Evolutionary conservation across 2,329 filamentous ascomycete genomes (phyloP).

Genomic region (Neonectria faginata): DNA sequence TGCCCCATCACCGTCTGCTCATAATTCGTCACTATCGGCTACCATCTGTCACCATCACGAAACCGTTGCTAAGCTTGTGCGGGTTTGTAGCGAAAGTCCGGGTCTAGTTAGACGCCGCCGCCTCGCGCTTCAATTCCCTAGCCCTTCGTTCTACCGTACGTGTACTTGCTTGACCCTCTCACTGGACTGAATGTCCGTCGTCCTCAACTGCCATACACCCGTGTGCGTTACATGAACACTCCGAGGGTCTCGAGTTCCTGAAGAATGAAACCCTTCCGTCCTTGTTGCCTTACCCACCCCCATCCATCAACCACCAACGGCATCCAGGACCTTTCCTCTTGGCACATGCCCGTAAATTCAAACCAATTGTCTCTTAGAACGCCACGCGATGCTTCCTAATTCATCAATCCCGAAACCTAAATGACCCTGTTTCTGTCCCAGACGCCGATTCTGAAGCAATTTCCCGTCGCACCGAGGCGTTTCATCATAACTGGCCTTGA

Average conservation of each 20-base stretch:
- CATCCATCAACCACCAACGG: neutral
- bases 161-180: neutral
- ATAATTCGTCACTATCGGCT: neutral
- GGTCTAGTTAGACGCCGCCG: neutral
- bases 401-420: constrained; percentile 28
- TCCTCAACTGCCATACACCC: neutral
- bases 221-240: neutral
- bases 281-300: neutral
- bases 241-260: neutral
- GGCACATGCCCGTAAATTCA: constrained; percentile 22
- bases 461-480: constrained; percentile 9
- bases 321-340: constrained; percentile 8
- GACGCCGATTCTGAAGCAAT: constrained; percentile 35
- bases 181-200: neutral
- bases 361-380: constrained; percentile 34
- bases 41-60: neutral
- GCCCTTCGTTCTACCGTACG: neutral
- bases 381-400: constrained; percentile 42
- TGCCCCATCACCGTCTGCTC: neutral
- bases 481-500: neutral
- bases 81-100: neutral
- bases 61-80: neutral
- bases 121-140: neutral
- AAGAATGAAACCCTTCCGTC: too few species aligned
- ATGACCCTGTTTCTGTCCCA: constrained; percentile 17